Conservation (phyloP, 2,329 filamentous ascomycete species). For the Calonectria pauciramosa region DNA sequence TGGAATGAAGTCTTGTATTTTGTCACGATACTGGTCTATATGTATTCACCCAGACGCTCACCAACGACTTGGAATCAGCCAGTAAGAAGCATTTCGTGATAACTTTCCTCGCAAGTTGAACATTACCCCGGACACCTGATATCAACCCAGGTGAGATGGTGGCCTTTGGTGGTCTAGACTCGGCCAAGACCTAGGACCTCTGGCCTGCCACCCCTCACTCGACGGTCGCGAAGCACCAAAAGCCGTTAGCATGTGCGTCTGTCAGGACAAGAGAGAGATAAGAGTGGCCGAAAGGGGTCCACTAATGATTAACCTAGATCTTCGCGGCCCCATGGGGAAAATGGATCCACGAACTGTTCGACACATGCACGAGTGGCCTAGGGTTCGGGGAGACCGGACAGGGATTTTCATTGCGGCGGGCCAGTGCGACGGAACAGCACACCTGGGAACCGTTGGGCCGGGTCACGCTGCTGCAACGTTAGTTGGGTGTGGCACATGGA, state of each 20-base stretch:
- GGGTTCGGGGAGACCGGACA: not conserved
- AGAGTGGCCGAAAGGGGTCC: conserved; percentile 8
- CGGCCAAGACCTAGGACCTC: conserved; percentile 1
- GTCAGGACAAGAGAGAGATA: not conserved
- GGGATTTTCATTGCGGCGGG: not conserved
- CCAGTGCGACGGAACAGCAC: not conserved
- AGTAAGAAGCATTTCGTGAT: conserved; percentile 13
- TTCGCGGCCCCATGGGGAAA: conserved; percentile 21
- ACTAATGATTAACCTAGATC: conserved; percentile 2
- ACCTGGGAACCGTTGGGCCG: not conserved
- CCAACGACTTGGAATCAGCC: not conserved
- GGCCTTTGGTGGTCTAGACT: not conserved
- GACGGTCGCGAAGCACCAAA: not conserved
- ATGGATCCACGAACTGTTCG: not conserved
- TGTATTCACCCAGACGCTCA: not conserved
- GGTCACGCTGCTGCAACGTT: not conserved
- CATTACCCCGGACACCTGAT: not conserved
- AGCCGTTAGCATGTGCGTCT: not conserved
- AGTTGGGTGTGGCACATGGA: not conserved
- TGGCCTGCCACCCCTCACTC: not conserved
- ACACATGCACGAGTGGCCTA: not conserved
- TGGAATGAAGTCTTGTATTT: not conserved
- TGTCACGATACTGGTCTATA: not conserved
- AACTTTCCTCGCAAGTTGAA: conserved; percentile 10
- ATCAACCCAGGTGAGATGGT: not conserved